phyloP scores from a whole-genome alignment of 1,139 yeast species.

The Tardiomyces digboiensis region DNA sequence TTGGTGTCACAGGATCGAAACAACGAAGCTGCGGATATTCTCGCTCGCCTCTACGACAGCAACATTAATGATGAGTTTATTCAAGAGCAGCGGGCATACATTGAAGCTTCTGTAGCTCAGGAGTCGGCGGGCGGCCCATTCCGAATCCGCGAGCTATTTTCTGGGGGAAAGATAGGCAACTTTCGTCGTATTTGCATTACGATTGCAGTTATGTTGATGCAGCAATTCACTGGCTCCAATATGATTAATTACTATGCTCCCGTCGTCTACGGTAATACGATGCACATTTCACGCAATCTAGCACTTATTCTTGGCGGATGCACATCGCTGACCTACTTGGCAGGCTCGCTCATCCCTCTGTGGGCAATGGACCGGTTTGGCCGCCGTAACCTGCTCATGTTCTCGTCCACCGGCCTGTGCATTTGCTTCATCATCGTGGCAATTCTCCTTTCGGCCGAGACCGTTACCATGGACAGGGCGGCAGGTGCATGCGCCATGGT shows the following conservation, averaged over 20 bases:
- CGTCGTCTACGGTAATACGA: conserved; percentile 37
- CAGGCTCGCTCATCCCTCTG: conserved; percentile 13
- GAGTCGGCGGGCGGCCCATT: conserved; percentile 6
- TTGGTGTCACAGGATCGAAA: conserved; percentile 51
- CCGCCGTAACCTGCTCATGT: conserved; percentile 34
- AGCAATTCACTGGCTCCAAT: conserved; percentile 14
- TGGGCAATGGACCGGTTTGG: conserved; percentile 39
- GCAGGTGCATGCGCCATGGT: conserved; percentile 41
- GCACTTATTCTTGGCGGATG: background rate
- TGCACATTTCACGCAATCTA: conserved; percentile 30
- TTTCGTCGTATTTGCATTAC: conserved; percentile 5
- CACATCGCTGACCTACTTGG: background rate
- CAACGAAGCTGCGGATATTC: conserved; percentile 51
- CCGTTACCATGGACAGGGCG: conserved; percentile 11
- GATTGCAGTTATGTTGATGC: conserved; percentile 5
- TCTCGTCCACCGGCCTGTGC: conserved; percentile 39
- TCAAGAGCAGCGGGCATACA: background rate
- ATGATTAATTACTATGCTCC: conserved; percentile 15
- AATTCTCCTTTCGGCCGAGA: conserved; percentile 28
- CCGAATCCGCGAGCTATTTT: conserved; percentile 5
- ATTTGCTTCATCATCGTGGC: conserved; percentile 38
- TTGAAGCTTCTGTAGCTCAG: conserved; percentile 2
- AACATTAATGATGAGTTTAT: conserved; percentile 1
- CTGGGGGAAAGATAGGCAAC: conserved; percentile 5
- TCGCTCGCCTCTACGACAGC: conserved; percentile 13